Base-by-base conservation (phyloP, 306 rosid species). In the Carpinus viminea region DNA sequence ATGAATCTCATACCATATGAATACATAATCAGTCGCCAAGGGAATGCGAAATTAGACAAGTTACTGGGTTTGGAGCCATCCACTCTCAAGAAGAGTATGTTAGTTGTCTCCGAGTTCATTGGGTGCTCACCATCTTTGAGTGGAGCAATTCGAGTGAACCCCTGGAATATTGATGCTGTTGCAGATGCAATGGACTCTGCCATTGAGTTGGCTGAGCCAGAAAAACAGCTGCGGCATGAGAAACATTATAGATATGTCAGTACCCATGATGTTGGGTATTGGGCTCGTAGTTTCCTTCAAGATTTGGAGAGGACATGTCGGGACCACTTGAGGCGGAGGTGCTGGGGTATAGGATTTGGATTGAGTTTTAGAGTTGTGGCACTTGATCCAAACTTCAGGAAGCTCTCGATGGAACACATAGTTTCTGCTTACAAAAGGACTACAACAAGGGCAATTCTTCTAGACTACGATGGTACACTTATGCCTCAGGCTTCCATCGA, bases 261-360 rank as follows among this genome's bases (percentile, higher is more conserved):
- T 57, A 90, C 97, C 2, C 98, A 93, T 74, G 97, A 93, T 73
- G 94, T 93, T 4, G 97, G 90, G 38, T 93, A 93, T 59, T 93
- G 98, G 98, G 98, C 98, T 50, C 95, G 86, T 2, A 93, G 98
- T 79, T 93, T 93, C 85, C 83, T 91, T 36, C 91, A 83, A 50
- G 98, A 93, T 84, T 80, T 93, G 88, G 95, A 86, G 83, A 87
- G 97, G 84, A 82, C 93, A 2, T 93, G 98, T 74, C 79, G 85
- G 51, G 98, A 92, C 46, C 98, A 93, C 71, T 85, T 79, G 57
- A 87, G 88, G 38, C 82, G 87, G 75, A 86, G 97, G 84, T 90
- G 93, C 82, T 93, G 95, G 93, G 98, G 95, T 34, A 91, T 91
- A 38, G 98, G 98, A 56, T 93, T 91, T 56, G 98, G 98, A 36